phyloP scores from a whole-genome alignment of 208 protist species.

The Leishmania tarentolae region DNA sequence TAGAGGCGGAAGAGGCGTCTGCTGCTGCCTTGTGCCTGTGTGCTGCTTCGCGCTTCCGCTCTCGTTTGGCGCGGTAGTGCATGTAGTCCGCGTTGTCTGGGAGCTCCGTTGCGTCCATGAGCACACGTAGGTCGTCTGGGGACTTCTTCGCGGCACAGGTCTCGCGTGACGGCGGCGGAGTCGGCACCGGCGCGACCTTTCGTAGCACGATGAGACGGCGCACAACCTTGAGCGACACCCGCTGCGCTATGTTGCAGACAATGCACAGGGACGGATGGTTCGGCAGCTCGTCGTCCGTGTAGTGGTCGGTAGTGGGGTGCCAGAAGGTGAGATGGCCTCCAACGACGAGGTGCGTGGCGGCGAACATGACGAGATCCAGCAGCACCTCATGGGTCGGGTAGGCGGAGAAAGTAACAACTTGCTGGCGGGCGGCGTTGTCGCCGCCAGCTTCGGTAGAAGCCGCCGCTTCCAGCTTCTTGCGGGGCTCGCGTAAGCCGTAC shows the following conservation, averaged over 20 bases:
- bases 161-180: conserved; percentile 42
- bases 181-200: conserved; percentile 48
- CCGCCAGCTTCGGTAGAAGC: background rate
- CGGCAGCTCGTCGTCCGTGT: conserved; percentile 89
- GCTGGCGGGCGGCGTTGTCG: background rate
- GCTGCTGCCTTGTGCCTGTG: conserved; percentile 15
- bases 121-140: conserved; percentile 51
- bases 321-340: conserved; percentile 93
- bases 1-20: background rate
- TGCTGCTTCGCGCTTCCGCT: conserved; percentile 52
- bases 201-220: conserved; percentile 73
- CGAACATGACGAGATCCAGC: conserved; percentile 92
- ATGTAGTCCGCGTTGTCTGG: conserved; percentile 75
- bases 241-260: conserved; percentile 75
- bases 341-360: conserved; percentile 82
- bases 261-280: conserved; percentile 91
- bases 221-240: conserved; percentile 82
- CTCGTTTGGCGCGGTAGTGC: conserved; percentile 63
- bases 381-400: conserved; percentile 76
- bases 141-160: conserved; percentile 43
- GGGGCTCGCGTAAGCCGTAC: conserved; percentile 88
- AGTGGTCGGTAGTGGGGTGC: conserved; percentile 93
- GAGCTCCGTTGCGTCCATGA: conserved; percentile 69
- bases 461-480: conserved; percentile 37
- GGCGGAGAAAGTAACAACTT: conserved; percentile 6